Conservation (phyloP, 352 stramenopile genomes). For the Phytophthora citricola region DNA sequence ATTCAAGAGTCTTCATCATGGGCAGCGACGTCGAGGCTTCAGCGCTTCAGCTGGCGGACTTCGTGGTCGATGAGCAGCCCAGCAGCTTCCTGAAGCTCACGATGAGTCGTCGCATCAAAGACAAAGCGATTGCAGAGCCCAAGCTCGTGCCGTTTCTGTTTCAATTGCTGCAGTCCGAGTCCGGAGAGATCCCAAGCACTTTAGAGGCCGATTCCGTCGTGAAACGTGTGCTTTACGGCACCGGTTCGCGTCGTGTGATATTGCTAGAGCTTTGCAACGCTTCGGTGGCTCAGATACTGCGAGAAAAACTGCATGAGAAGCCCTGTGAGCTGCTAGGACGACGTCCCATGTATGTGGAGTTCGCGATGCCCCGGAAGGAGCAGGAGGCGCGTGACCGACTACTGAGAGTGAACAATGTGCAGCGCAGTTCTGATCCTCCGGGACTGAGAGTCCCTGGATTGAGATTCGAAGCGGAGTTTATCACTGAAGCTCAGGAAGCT, state of each 20-base stretch:
- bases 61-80: conserved; percentile 53
- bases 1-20: conserved; percentile 1
- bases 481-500: conserved; percentile 63
- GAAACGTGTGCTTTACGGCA: conserved; percentile 61
- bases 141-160: conserved; percentile 62
- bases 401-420: conserved; percentile 61
- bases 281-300: conserved; percentile 30
- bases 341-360: conserved; percentile 80
- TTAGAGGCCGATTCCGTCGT: conserved; percentile 29
- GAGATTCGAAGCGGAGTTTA: conserved; percentile 68
- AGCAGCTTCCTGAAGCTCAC: conserved; percentile 71
- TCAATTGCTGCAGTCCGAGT: conserved; percentile 27
- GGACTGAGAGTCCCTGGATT: conserved; percentile 65
- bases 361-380: conserved; percentile 66
- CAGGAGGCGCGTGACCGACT: conserved; percentile 74
- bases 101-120: conserved; percentile 75
- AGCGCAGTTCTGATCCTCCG: conserved; percentile 49
- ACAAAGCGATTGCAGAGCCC: conserved; percentile 51
- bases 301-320: conserved; percentile 60
- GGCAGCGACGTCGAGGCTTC: neutral
- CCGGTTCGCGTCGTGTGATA: conserved; percentile 58
- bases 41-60: conserved; percentile 48
- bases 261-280: conserved; percentile 45
- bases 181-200: neutral
- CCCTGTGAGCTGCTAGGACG: conserved; percentile 59